phyloP scores from a whole-genome alignment of 352 stramenopile species.

The Phytophthora syringae region DNA sequence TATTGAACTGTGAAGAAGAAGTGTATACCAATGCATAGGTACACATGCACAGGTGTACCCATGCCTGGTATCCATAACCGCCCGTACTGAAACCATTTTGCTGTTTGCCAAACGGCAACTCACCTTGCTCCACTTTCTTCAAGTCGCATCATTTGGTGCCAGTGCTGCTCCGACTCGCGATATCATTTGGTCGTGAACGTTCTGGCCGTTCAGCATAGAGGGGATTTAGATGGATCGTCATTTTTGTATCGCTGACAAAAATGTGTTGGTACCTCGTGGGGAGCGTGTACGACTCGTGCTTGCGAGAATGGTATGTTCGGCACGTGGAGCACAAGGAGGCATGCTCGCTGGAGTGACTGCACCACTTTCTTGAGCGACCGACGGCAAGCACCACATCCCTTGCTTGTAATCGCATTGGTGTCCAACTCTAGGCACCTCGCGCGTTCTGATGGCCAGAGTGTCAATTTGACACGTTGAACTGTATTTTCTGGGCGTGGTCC shows the following conservation, averaged over 20 bases:
- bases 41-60: not conserved
- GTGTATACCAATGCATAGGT: no score
- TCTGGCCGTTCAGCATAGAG: no score
- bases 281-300: conserved; percentile 6
- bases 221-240: no score
- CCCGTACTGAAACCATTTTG: not conserved
- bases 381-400: not conserved
- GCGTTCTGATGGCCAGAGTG: no score
- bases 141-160: no score
- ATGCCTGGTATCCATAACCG: conserved; percentile 3
- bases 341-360: conserved; percentile 25
- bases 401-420: conserved; percentile 7
- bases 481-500: conserved; percentile 18
- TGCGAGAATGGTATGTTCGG: conserved; percentile 11
- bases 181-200: no score
- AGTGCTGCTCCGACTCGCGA: no score
- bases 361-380: conserved; percentile 18
- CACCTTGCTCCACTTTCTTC: no score
- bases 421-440: no score
- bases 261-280: conserved; percentile 13
- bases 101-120: not conserved
- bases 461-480: no score
- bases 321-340: conserved; percentile 30
- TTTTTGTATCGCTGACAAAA: not conserved
- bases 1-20: conserved; percentile 11